Base-by-base conservation (phyloP, 1,284 basidiomycete genomes). In the Ustilago shanxiensis region DNA sequence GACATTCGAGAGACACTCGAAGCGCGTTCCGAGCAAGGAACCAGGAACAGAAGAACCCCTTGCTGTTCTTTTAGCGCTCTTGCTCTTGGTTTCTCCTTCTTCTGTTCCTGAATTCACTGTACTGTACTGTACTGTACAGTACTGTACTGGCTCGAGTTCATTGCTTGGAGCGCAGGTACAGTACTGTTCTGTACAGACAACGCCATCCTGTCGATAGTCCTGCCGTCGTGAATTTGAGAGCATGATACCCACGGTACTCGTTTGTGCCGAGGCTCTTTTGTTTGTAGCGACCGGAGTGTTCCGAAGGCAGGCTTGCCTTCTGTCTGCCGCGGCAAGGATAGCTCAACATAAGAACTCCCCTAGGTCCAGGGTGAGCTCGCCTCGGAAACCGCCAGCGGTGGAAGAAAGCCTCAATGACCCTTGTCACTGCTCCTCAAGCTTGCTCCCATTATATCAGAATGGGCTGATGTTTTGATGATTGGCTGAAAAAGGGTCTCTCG, bases 1-100 rank as follows among this genome's bases (percentile, higher is more conserved):
- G 26, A 20, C 22, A 50, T 7, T 37, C 33, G 28, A 47, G 24
- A n/a, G n/a, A n/a, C n/a, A 24, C 24, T 26, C 6, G 24, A n/a
- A 50, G 44, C 5, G 44, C 20, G n/a, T 52, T 18, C 31, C 56
- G 56, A 50, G 18, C 20, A 59, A 59, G 57, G 57, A 20, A 59
- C 57, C 57, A 59, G 57, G 57, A 59, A 59, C 57, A 45, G 35
- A 26, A 20, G 31, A 50, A 20, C 57, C 57, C 57, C 57, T 59
- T 59, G 33, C 57, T 45, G 44, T 45, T 50, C 22, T 13, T 11
- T 16, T 28, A 50, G 49, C 49, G 28, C 49, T 50, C 49, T 50
- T 22, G n/a, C 22, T 22, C 45, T 26, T 22, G n/a, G 20, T 9
- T 50, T 31, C 16, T 31, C 10, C 26, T 28, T 29, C 26, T 55